A percentile compares a stretch with the other conserved stretches of the same genome.
These are phyloP conservation scores for Paecilomyces variotii DNA, from an alignment of 2,329 filamentous ascomycete genomes.

Conservation along the genomic window DNA sequence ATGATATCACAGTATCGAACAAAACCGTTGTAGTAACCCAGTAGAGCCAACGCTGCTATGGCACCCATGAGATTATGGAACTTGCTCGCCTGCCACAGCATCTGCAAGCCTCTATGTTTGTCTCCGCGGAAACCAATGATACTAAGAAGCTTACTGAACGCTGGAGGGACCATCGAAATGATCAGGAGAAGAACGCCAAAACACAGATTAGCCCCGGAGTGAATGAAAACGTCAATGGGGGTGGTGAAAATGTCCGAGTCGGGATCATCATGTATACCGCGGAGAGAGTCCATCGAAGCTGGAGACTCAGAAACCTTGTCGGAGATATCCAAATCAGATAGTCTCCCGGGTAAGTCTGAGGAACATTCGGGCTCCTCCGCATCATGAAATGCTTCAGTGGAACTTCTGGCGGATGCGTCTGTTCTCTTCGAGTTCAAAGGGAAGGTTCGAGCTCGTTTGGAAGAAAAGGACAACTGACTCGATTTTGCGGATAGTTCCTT, in stretches of 20 bases:
- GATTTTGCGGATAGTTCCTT: background rate
- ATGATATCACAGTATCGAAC: conserved; percentile 84
- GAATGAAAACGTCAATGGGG: conserved; percentile 77
- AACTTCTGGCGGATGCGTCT: background rate
- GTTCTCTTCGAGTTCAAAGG: background rate
- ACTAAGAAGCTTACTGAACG: conserved; percentile 77
- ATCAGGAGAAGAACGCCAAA: conserved; percentile 80
- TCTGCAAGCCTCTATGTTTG: conserved; percentile 67
- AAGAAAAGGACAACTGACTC: conserved; percentile 6
- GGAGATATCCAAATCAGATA: conserved; percentile 17
- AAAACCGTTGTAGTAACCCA: conserved; percentile 83
- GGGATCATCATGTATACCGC: conserved; percentile 38
- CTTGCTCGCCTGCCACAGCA: conserved; percentile 85
- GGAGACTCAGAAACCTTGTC: conserved; percentile 10
- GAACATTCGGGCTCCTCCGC: background rate
- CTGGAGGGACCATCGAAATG: conserved; percentile 86
- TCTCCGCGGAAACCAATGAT: conserved; percentile 90
- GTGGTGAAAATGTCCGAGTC: conserved; percentile 62
- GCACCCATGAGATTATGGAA: conserved; percentile 90
- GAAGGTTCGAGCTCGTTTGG: background rate
- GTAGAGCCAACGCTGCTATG: conserved; percentile 69
- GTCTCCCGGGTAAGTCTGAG: conserved; percentile 11
- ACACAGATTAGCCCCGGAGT: conserved; percentile 81
- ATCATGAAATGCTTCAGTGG: background rate
- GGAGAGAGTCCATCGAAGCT: conserved; percentile 12